These are phyloP conservation scores for Candida loeiensis DNA, from an alignment of 805 yeast species.

Conservation along the genomic window DNA sequence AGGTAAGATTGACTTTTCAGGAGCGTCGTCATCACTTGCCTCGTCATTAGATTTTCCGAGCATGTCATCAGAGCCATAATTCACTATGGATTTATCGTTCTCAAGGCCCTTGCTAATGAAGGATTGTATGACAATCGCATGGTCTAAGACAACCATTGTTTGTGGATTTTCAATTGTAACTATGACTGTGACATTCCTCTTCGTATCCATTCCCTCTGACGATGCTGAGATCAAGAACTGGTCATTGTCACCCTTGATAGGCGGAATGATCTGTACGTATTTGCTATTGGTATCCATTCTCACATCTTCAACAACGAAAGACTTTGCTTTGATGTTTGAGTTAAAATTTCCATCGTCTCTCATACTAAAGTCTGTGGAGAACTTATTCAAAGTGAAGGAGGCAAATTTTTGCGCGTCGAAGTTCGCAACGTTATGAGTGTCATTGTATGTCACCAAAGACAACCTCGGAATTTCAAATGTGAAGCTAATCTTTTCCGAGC, in stretches of 20 bases:
- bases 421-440: constrained; percentile 37
- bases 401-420: constrained; percentile 35
- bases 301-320: constrained; percentile 76
- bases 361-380: constrained; percentile 50
- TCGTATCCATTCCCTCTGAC: constrained; percentile 38
- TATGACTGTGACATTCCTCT: constrained; percentile 45
- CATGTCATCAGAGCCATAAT: constrained; percentile 17
- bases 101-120: constrained; percentile 54
- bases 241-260: constrained; percentile 53
- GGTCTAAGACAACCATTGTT: constrained; percentile 80
- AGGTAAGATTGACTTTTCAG: not conserved
- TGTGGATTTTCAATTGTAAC: constrained; percentile 77
- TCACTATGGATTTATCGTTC: constrained; percentile 14
- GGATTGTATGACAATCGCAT: constrained; percentile 67
- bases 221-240: constrained; percentile 64
- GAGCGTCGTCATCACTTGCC: constrained; percentile 7
- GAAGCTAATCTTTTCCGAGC: constrained; percentile 42
- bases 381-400: constrained; percentile 50
- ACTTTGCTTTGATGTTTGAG: constrained; percentile 60
- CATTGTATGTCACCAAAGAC: constrained; percentile 57
- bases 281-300: constrained; percentile 60
- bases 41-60: no score
- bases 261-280: constrained; percentile 80
- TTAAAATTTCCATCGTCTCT: constrained; percentile 52
- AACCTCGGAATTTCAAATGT: constrained; percentile 59